These are phyloP conservation scores for Tylopilus rubrobrunneus DNA, from an alignment of 768 basidiomycete species.

Conservation along the genomic window DNA sequence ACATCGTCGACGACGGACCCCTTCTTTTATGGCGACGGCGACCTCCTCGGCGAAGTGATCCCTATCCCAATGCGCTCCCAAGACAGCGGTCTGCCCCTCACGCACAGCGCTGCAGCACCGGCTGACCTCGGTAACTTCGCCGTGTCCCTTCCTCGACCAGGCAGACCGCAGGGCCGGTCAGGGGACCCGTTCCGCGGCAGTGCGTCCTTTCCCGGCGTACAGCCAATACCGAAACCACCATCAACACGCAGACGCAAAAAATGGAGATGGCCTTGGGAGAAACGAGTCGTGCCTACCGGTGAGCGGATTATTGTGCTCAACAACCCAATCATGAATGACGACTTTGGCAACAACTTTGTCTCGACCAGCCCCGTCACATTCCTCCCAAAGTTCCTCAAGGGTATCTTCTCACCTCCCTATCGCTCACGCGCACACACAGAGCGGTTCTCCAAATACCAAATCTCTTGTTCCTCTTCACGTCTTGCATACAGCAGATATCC, in stretches of 20 bases:
- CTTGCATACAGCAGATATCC: constrained; percentile 96
- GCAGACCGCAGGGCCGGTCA: constrained; percentile 68
- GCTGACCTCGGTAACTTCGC: constrained; percentile 29
- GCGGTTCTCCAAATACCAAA: constrained; percentile 99
- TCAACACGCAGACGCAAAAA: constrained; percentile 20
- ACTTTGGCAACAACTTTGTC: constrained; percentile 77
- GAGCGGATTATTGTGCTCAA: constrained; percentile 84
- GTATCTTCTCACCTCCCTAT: constrained; percentile 25
- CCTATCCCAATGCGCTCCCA: constrained; percentile 37
- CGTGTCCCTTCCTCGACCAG: constrained; percentile 19
- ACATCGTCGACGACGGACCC: constrained; percentile 67
- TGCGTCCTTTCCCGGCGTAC: constrained; percentile 35
- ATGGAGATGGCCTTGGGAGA: constrained; percentile 87
- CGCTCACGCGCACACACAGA: constrained; percentile 44
- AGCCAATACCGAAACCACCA: constrained; percentile 16
- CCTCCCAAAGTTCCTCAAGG: constrained; percentile 87
- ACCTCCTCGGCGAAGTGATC: constrained; percentile 25
- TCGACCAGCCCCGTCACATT: constrained; percentile 84
- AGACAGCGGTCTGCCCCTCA: constrained; percentile 53
- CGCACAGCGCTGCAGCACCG: constrained; percentile 55
- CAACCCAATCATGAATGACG: constrained; percentile 60
- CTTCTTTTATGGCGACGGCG: constrained; percentile 77
- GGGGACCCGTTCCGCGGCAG: constrained; percentile 50
- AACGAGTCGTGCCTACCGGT: constrained; percentile 57
- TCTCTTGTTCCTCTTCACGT: constrained; percentile 97